Evolutionary conservation across 75 land plant species (phyloP).

Genomic region (Pinus taeda): DNA sequence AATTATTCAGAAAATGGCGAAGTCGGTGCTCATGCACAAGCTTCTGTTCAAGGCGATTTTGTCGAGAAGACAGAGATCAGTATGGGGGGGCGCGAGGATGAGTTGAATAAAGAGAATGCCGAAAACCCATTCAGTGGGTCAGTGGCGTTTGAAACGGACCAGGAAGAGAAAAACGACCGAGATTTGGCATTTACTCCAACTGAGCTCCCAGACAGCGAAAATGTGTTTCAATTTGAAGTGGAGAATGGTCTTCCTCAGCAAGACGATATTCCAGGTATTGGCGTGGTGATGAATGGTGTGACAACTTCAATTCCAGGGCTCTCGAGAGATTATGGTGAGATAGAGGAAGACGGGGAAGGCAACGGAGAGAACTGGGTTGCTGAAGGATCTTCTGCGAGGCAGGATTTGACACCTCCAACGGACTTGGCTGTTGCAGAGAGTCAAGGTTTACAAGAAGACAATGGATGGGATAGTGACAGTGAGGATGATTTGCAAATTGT

Average conservation of each 20-base stretch:
- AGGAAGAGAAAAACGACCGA: not conserved
- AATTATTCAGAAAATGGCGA: conserved; percentile 4
- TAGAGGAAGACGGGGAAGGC: conserved; percentile 14
- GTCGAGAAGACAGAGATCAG: not conserved
- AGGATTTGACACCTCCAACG: conserved; percentile 3
- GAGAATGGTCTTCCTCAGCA: conserved; percentile 13
- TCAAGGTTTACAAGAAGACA: conserved; percentile 15
- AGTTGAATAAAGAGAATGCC: not conserved
- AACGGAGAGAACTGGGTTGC: not conserved
- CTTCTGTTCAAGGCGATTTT: not conserved
- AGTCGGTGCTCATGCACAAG: not conserved
- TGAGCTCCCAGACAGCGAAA: conserved; percentile 3
- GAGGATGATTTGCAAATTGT: conserved; percentile 94
- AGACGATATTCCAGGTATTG: conserved; percentile 17
- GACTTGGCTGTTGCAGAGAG: conserved; percentile 1
- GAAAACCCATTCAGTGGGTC: not conserved
- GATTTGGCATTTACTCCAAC: not conserved
- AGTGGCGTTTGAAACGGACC: not conserved
- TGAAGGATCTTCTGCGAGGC: conserved; percentile 13
- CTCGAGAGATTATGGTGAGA: not conserved
- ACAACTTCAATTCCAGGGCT: not conserved
- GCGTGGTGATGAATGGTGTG: conserved; percentile 27
- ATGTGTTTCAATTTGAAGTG: conserved; percentile 6
- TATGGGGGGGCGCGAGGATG: not conserved
- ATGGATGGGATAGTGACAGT: conserved; percentile 90